Evolutionary conservation across 2,329 filamentous ascomycete genomes (phyloP).

Genomic region (Fusarium secorum): DNA sequence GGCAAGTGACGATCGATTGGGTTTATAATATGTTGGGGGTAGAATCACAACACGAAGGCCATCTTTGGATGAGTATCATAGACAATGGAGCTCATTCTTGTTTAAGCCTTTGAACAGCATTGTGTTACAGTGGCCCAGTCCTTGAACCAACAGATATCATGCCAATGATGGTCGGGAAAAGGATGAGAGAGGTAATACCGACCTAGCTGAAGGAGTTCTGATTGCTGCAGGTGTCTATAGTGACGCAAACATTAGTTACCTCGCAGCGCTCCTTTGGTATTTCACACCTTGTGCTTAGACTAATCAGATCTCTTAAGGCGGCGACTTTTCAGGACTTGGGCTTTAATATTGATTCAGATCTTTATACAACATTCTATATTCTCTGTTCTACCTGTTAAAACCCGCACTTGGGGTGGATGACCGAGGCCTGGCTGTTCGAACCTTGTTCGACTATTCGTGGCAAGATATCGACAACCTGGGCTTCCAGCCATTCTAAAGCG

Average conservation of each 20-base stretch:
- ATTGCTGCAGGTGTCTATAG: too few species aligned
- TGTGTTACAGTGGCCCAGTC: background rate
- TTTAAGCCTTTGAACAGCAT: background rate
- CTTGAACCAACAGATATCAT: background rate
- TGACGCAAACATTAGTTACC: too few species aligned
- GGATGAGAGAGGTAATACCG: too few species aligned
- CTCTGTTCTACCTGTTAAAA: background rate
- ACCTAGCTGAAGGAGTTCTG: too few species aligned
- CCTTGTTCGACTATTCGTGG: background rate
- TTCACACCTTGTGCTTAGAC: too few species aligned
- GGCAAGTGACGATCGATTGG: background rate
- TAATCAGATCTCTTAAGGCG: too few species aligned
- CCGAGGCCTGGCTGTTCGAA: fast-evolving
- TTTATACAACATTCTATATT: too few species aligned
- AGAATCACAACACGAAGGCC: fast-evolving
- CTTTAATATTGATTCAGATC: too few species aligned
- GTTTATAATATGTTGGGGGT: fast-evolving
- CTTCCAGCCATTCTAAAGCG: fast-evolving
- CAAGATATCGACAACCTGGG: fast-evolving
- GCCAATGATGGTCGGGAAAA: too few species aligned
- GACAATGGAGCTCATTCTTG: background rate
- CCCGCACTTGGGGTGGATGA: background rate
- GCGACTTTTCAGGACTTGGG: too few species aligned
- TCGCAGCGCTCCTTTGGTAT: too few species aligned
- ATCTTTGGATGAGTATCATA: background rate